These are phyloP conservation scores for Przewalskia tangutica DNA, from an alignment of 257 asterid genomes.

Conservation along the genomic window DNA sequence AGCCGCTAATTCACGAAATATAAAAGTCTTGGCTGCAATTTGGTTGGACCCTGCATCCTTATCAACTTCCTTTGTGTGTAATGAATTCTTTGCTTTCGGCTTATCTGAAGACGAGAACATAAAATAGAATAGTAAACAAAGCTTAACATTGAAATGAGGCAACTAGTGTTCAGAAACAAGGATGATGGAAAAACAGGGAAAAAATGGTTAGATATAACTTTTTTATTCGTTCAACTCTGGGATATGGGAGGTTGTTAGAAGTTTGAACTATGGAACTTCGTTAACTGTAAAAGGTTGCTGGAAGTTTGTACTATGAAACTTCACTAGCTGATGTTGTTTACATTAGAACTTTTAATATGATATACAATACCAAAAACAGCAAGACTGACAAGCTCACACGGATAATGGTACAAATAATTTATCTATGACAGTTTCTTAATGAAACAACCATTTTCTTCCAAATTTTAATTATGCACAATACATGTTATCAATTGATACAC, in stretches of 20 bases:
- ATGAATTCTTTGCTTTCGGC: conserved; percentile 16
- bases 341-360: background rate
- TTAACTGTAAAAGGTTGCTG: background rate
- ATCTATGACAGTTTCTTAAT: background rate
- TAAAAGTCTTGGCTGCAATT: conserved; percentile 72
- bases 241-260: background rate
- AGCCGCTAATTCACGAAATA: conserved; percentile 70
- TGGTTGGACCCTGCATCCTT: conserved; percentile 48
- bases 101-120: conserved; percentile 24
- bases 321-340: background rate
- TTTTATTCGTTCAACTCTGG: background rate
- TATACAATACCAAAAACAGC: background rate
- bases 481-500: background rate
- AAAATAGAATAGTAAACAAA: background rate
- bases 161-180: background rate
- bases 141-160: background rate
- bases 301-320: background rate
- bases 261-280: background rate
- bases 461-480: background rate
- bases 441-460: background rate
- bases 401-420: background rate
- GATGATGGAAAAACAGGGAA: background rate
- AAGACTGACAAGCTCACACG: background rate
- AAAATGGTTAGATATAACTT: background rate
- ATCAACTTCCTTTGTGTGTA: conserved; percentile 18